Conservation (phyloP, 169 alveolate genomes). For the Plasmodium billcollinsi region DNA sequence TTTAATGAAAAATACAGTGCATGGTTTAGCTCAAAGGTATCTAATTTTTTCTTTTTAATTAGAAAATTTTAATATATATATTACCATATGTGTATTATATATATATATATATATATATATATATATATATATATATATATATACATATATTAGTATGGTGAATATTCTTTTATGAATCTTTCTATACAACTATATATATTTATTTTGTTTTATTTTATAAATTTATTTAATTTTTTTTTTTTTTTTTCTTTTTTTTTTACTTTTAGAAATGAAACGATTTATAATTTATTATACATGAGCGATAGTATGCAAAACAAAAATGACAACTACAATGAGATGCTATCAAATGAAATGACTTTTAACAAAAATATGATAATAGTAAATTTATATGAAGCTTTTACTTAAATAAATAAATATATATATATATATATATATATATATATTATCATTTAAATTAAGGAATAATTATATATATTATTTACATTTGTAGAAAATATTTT, state of each 20-base stretch:
- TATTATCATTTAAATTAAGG: not conserved
- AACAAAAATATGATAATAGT: constrained; percentile 59
- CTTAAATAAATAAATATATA: not conserved
- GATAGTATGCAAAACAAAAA: constrained; percentile 72
- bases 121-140: not conserved
- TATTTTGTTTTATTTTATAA: too few species aligned
- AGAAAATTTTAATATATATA: not conserved
- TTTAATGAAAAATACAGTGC: constrained; percentile 45
- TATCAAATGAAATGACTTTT: constrained; percentile 33
- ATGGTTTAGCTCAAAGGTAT: constrained; percentile 59
- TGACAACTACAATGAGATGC: constrained; percentile 32
- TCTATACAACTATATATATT: too few species aligned
- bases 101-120: not conserved
- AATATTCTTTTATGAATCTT: too few species aligned
- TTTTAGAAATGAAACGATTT: constrained; percentile 40
- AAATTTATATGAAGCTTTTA: constrained; percentile 3
- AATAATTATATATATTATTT: too few species aligned
- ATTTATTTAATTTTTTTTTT: too few species aligned
- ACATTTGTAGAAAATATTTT: too few species aligned
- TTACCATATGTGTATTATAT: not conserved
- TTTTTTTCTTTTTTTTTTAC: not conserved
- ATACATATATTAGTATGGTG: not conserved
- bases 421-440: not conserved
- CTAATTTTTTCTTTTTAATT: not conserved
- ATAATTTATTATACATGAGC: constrained; percentile 56